Percentiles rank a stretch among this genome's conserved stretches.
Evolutionary conservation across 371 early-diverging fungal genomes (phyloP).

Genomic region (Rhizopus arrhizus): DNA sequence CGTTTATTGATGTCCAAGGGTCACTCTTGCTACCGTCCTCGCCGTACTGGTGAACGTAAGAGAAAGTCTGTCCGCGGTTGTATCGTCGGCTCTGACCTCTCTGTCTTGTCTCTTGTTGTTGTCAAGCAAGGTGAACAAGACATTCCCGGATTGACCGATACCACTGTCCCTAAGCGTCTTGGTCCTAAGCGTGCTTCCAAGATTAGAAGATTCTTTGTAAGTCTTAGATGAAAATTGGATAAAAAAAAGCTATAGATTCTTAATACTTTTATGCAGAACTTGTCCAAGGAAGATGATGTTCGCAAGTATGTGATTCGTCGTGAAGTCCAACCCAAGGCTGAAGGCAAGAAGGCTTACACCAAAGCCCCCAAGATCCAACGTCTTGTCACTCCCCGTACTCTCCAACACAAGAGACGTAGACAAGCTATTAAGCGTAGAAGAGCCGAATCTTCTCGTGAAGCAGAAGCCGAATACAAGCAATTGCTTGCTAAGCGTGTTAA

Average conservation of each 20-base stretch:
- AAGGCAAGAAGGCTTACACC: slow-evolving; percentile 89
- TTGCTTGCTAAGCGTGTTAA: slow-evolving; percentile 91
- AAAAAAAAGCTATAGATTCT: neutral
- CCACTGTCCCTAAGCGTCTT: slow-evolving; percentile 89
- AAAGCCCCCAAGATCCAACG: slow-evolving; percentile 98
- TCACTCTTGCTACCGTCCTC: slow-evolving; percentile 99
- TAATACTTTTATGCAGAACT: slow-evolving; percentile 45
- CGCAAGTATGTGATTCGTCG: slow-evolving; percentile 98
- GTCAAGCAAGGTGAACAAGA: slow-evolving; percentile 96
- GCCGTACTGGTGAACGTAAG: slow-evolving; percentile 98
- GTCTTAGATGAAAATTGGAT: slow-evolving; percentile 28
- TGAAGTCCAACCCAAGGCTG: slow-evolving; percentile 88
- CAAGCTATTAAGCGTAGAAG: slow-evolving; percentile 85
- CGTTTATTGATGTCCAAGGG: slow-evolving; percentile 95
- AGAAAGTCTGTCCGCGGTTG: slow-evolving; percentile 99
- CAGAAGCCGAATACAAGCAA: slow-evolving; percentile 91
- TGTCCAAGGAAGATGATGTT: slow-evolving; percentile 97
- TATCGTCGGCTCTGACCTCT: slow-evolving; percentile 95
- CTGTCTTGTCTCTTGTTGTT: slow-evolving; percentile 93
- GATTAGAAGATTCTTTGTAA: slow-evolving; percentile 96
- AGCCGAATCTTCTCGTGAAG: slow-evolving; percentile 79
- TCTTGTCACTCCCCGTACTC: slow-evolving; percentile 93
- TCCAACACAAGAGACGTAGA: slow-evolving; percentile 92
- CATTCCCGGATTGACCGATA: slow-evolving; percentile 97
- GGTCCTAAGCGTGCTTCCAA: slow-evolving; percentile 99